These are phyloP conservation scores for Dissophora ornata DNA, from an alignment of 192 early-diverging fungal species.

Conservation along the genomic window DNA sequence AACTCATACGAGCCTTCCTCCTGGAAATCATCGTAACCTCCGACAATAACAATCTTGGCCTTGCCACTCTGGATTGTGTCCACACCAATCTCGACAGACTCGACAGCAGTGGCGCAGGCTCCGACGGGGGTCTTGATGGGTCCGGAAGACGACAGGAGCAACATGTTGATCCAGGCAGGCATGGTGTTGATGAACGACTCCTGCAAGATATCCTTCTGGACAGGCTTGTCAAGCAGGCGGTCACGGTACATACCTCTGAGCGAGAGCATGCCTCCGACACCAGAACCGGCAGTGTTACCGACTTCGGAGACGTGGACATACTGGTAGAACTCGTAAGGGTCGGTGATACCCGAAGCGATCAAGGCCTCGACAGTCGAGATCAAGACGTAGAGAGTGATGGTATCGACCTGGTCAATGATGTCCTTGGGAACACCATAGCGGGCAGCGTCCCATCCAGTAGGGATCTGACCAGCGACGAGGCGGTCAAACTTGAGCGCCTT, in stretches of 20 bases:
- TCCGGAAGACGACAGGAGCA: conserved; percentile 91
- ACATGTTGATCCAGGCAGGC: conserved; percentile 97
- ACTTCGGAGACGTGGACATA: conserved; percentile 96
- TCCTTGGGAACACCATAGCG: conserved; percentile 94
- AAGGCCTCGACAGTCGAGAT: conserved; percentile 94
- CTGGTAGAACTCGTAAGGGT: conserved; percentile 97
- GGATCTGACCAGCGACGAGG: conserved; percentile 88
- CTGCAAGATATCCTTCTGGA: conserved; percentile 93
- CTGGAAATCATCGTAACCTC: conserved; percentile 93
- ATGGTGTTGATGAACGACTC: conserved; percentile 97
- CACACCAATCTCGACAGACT: conserved; percentile 91
- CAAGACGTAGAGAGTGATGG: conserved; percentile 88
- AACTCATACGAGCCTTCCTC: conserved; percentile 96
- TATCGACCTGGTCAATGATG: conserved; percentile 92
- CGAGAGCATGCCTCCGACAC: conserved; percentile 88
- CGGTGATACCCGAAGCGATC: conserved; percentile 90
- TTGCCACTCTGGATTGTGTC: conserved; percentile 91
- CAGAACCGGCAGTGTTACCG: conserved; percentile 90
- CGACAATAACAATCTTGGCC: conserved; percentile 93
- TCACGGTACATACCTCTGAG: conserved; percentile 83
- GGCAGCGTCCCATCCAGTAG: conserved; percentile 93
- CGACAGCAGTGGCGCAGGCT: conserved; percentile 92
- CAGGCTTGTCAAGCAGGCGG: conserved; percentile 82
- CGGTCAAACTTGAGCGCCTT: conserved; percentile 94
- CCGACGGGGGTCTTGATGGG: conserved; percentile 94